A percentile compares a stretch with the other conserved stretches of the same genome.
phyloP scores from a whole-genome alignment of 75 land plant species.

The Larix kaempferi region DNA sequence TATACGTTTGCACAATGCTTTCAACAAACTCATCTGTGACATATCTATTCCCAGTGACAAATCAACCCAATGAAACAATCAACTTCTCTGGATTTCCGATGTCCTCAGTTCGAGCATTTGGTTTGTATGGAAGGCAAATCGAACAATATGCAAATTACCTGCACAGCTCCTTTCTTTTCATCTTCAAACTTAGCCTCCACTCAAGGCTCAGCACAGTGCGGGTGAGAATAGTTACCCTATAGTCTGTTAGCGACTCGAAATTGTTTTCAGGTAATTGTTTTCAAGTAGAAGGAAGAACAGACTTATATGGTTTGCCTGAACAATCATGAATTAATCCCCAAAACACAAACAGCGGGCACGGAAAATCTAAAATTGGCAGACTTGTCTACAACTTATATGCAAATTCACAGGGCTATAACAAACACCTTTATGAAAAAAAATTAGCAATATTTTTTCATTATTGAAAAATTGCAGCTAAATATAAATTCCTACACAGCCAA shows the following conservation, averaged over 20 bases:
- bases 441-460: no score
- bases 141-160: constrained; percentile 90
- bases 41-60: constrained; percentile 92
- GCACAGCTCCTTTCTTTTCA: constrained; percentile 81
- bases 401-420: no score
- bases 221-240: constrained; percentile 97
- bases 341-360: not conserved
- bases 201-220: constrained; percentile 99
- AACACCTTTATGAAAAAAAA: no score
- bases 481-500: no score
- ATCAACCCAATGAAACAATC: no score
- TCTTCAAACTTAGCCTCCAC: constrained; percentile 94
- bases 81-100: constrained; percentile 87
- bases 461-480: no score
- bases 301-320: constrained; percentile 88
- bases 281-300: constrained; percentile 88
- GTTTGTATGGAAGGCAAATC: constrained; percentile 89
- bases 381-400: no score
- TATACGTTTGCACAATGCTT: constrained; percentile 50
- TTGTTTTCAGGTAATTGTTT: no score
- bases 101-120: constrained; percentile 87
- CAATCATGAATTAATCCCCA: not conserved
- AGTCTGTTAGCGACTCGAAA: constrained; percentile 91
- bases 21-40: constrained; percentile 95
- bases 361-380: no score